These are phyloP conservation scores for Drosera spatulata DNA, from an alignment of 179 eudicot genomes.

Conservation along the genomic window DNA sequence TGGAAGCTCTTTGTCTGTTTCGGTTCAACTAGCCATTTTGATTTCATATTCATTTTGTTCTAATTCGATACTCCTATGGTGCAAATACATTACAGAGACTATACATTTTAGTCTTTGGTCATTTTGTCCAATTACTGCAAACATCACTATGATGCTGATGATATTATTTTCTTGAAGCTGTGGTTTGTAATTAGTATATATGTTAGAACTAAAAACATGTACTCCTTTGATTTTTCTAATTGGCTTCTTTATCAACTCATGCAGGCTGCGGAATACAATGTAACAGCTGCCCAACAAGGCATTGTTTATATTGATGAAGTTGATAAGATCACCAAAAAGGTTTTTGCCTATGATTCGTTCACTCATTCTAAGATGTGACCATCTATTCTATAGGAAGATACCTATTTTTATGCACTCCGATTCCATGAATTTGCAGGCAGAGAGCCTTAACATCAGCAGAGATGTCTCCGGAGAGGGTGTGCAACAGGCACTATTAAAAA, in stretches of 20 bases:
- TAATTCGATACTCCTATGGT: no score
- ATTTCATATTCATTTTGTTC: no score
- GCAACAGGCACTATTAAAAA: slow-evolving; percentile 93
- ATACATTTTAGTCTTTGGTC: no score
- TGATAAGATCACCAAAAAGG: slow-evolving; percentile 99
- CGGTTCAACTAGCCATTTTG: no score
- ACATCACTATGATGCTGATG: no score
- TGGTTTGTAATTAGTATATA: no score
- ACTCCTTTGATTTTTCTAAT: no score
- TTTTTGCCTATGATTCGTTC: slow-evolving; percentile 3
- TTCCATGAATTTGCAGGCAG: slow-evolving; percentile 39
- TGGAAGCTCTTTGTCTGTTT: neutral
- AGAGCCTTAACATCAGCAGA: slow-evolving; percentile 91
- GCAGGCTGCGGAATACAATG: slow-evolving; percentile 95
- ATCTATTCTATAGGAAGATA: neutral
- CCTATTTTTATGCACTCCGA: neutral
- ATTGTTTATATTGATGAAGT: slow-evolving; percentile 98
- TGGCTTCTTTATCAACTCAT: neutral
- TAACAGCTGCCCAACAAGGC: slow-evolving; percentile 97
- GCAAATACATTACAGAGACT: no score
- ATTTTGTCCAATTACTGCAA: no score
- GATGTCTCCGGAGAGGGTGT: slow-evolving; percentile 99
- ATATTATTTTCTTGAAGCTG: neutral
- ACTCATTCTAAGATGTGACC: neutral
- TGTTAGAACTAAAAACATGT: no score